Evolutionary conservation across 78 protist genomes (phyloP).

Genomic region (Dictyostelium brefeldianum): DNA sequence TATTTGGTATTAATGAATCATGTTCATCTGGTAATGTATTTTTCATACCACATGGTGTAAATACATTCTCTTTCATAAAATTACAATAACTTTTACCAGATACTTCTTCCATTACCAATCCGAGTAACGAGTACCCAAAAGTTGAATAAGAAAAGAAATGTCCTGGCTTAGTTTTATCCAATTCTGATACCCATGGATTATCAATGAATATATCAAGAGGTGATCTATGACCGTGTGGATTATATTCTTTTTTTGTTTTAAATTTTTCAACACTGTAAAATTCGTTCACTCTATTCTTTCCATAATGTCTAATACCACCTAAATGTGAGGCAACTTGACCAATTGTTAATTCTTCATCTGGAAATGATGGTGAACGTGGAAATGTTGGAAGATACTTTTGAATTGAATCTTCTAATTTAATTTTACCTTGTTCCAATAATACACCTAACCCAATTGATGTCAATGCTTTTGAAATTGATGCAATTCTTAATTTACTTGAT

Average conservation of each 20-base stretch:
- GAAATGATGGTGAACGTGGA: slow-evolving; percentile 41
- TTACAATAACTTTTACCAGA: slow-evolving; percentile 2
- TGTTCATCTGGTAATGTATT: slow-evolving; percentile 30
- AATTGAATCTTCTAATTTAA: slow-evolving; percentile 23
- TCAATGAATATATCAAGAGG: slow-evolving; percentile 29
- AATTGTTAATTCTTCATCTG: slow-evolving; percentile 22
- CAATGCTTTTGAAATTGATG: slow-evolving; percentile 49
- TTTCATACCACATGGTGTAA: slow-evolving; percentile 35
- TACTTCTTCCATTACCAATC: slow-evolving; percentile 26
- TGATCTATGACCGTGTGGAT: background rate
- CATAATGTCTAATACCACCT: slow-evolving; percentile 74
- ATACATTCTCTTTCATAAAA: slow-evolving; percentile 40
- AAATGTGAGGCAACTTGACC: slow-evolving; percentile 59
- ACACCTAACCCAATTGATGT: slow-evolving; percentile 42
- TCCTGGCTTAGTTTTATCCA: slow-evolving; percentile 43
- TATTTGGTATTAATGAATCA: slow-evolving; percentile 15
- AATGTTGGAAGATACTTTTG: slow-evolving; percentile 15
- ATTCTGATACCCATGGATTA: slow-evolving; percentile 56
- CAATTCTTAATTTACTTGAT: slow-evolving; percentile 56
- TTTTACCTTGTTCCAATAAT: slow-evolving; percentile 24
- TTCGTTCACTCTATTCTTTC: background rate
- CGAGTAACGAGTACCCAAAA: slow-evolving; percentile 52
- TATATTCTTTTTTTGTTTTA: background rate
- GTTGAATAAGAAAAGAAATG: slow-evolving; percentile 38
- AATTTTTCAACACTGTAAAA: slow-evolving; percentile 39